Percentiles rank a stretch among this genome's conserved stretches.
These are phyloP conservation scores for Penicillium concentricum DNA, from an alignment of 2,329 filamentous ascomycete genomes.

Conservation along the genomic window DNA sequence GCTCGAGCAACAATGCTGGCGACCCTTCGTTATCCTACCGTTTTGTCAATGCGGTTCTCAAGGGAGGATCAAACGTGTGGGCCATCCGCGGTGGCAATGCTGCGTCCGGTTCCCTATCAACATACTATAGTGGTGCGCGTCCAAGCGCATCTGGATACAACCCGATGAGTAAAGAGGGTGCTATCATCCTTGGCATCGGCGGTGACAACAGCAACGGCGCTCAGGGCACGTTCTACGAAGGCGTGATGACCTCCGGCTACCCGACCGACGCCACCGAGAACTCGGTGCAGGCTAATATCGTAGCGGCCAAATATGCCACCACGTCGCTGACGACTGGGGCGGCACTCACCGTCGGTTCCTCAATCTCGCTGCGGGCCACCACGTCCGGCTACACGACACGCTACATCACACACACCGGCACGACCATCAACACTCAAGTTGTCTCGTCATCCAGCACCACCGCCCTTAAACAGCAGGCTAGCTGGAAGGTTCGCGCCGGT, in stretches of 20 bases:
- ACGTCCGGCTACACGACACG: conserved; percentile 55
- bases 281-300: conserved; percentile 60
- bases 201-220: conserved; percentile 62
- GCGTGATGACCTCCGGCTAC: conserved; percentile 63
- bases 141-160: conserved; percentile 57
- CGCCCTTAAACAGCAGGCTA: conserved; percentile 53
- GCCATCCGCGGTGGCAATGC: conserved; percentile 60
- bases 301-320: conserved; percentile 56
- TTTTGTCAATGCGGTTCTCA: conserved; percentile 59
- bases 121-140: conserved; percentile 59
- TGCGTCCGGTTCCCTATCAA: conserved; percentile 55
- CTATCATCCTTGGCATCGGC: conserved; percentile 69
- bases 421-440: conserved; percentile 55
- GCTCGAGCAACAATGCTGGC: conserved; percentile 47
- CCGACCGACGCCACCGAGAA: conserved; percentile 60
- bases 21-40: conserved; percentile 55
- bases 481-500: conserved; percentile 55
- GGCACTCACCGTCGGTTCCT: conserved; percentile 49
- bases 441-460: conserved; percentile 53
- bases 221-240: conserved; percentile 66
- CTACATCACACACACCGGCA: conserved; percentile 55
- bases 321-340: conserved; percentile 51
- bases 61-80: conserved; percentile 58
- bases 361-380: conserved; percentile 56
- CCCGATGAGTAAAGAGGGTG: conserved; percentile 63